These are phyloP conservation scores for Penicillium lagena DNA, from an alignment of 495 filamentous ascomycete species.

Conservation along the genomic window DNA sequence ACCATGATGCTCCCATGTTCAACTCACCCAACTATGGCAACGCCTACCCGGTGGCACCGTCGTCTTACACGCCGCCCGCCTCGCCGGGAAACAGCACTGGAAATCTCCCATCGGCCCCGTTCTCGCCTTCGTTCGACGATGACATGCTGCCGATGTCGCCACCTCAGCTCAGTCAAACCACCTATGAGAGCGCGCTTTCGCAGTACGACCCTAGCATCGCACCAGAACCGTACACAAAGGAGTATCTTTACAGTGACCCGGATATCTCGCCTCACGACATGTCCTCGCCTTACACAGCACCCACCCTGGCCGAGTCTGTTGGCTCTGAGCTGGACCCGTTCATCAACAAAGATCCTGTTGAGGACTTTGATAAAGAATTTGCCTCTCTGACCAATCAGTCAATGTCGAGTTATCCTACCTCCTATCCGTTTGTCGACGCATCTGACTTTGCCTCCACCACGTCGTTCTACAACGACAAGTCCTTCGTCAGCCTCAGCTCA, in stretches of 20 bases:
- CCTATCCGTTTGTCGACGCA: conserved; percentile 22
- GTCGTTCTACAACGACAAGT: conserved; percentile 33
- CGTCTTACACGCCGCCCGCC: conserved; percentile 43
- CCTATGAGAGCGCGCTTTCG: conserved; percentile 21
- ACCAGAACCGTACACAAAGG: conserved; percentile 19
- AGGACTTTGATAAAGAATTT: conserved; percentile 29
- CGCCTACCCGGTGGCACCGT: conserved; percentile 7
- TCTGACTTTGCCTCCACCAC: conserved; percentile 25
- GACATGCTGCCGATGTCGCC: conserved; percentile 32
- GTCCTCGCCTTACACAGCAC: conserved; percentile 34
- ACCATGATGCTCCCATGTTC: conserved; percentile 31
- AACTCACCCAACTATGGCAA: conserved; percentile 29
- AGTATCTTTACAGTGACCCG: conserved; percentile 27
- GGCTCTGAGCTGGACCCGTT: conserved; percentile 42
- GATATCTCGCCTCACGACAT: conserved; percentile 24
- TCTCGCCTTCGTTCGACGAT: conserved; percentile 36
- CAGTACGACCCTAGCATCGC: conserved; percentile 13
- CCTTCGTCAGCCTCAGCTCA: conserved; percentile 18
- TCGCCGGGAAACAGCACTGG: conserved; percentile 35
- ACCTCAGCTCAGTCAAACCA: conserved; percentile 17
- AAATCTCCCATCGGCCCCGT: conserved; percentile 42
- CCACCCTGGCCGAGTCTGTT: conserved; percentile 32
- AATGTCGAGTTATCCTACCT: conserved; percentile 24
- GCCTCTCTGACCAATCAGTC: conserved; percentile 19
- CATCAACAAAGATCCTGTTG: conserved; percentile 33